phyloP scores from a whole-genome alignment of 192 early-diverging fungal genomes.

The Coemansia sp. region DNA sequence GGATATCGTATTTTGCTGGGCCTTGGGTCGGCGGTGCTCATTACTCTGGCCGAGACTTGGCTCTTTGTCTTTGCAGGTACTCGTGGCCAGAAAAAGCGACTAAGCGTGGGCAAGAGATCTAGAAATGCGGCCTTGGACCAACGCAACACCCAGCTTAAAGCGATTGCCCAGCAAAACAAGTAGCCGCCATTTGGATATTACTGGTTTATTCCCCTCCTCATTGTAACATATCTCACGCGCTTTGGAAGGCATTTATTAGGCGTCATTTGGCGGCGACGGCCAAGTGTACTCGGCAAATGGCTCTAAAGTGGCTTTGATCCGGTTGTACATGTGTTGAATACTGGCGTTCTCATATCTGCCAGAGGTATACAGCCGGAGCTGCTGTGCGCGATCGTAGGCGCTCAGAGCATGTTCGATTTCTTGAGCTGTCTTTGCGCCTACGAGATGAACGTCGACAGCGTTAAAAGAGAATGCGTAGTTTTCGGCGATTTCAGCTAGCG shows the following conservation, averaged over 20 bases:
- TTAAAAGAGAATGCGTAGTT: conserved; percentile 29
- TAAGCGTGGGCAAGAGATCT: not conserved
- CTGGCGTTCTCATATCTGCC: conserved; percentile 14
- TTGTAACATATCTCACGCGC: not conserved
- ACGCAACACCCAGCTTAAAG: not conserved
- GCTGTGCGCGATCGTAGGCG: conserved; percentile 11
- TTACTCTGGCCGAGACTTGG: conserved; percentile 34
- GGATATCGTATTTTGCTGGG: conserved; percentile 43
- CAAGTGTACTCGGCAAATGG: conserved; percentile 46
- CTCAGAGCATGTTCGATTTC: conserved; percentile 32
- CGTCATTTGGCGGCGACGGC: conserved; percentile 37
- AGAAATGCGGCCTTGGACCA: not conserved
- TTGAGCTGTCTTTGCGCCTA: conserved; percentile 29
- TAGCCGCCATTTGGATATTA: not conserved
- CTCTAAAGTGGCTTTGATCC: conserved; percentile 15
- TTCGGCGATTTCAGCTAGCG: conserved; percentile 59
- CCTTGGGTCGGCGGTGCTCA: conserved; percentile 22
- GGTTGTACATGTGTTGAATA: conserved; percentile 7
- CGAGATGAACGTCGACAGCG: conserved; percentile 29
- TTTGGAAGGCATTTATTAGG: conserved; percentile 4
- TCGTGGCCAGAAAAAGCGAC: conserved; percentile 37
- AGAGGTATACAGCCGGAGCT: conserved; percentile 1
- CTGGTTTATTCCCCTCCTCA: too few relatives aligned
- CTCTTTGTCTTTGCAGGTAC: conserved; percentile 37
- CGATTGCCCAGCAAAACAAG: not conserved